Base-by-base conservation (phyloP, 1,284 basidiomycete species). In the Irpex sp. region DNA sequence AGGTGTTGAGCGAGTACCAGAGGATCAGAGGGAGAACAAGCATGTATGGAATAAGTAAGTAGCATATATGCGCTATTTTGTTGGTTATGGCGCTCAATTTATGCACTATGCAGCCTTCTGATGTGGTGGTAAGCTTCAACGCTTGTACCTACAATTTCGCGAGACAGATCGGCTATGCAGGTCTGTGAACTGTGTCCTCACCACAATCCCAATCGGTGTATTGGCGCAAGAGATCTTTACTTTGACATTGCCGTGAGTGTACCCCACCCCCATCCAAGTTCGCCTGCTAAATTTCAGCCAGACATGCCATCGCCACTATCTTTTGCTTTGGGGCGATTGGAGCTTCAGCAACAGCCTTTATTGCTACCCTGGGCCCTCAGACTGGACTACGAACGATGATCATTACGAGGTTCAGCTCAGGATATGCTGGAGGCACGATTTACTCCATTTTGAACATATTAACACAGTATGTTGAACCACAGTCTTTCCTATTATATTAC, bases 301-400 rank as follows among this genome's bases (percentile, higher is more conserved):
- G 80, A 5, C 77, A 81, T 66, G 67, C 74, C 4, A 66, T 80
- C 45, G 78, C 78, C 4, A 77, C 74, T 1, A 80, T 74, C 19
- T 60, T 82, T 16, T 79, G 78, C 64, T 82, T 82, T 59, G 72
- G 72, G 54, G 73, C 77, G 18, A 68, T 82, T 5, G 80, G 80
- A 4, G 72, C 72, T 7, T 57, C 77, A 56, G 61, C 74, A 19
- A 77, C 77, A 0, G 80, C 81, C 0, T 84, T 83, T 67, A 79
- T 85, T 56, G 81, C 84, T 12, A 83, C 78, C 1, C 77, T 88
- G n/a, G 86, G 86, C 0, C 85, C 86, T 1, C 73, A 76, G 64
- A 82, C 82, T 0, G 87, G 87, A 6, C 70, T 88, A 56, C 77
- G 86, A 5, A 87, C 85, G 0, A 87, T 89, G 82, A 68, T 82